Conservation (phyloP, 2,329 filamentous ascomycete genomes). For the Talaromyces sp. region DNA sequence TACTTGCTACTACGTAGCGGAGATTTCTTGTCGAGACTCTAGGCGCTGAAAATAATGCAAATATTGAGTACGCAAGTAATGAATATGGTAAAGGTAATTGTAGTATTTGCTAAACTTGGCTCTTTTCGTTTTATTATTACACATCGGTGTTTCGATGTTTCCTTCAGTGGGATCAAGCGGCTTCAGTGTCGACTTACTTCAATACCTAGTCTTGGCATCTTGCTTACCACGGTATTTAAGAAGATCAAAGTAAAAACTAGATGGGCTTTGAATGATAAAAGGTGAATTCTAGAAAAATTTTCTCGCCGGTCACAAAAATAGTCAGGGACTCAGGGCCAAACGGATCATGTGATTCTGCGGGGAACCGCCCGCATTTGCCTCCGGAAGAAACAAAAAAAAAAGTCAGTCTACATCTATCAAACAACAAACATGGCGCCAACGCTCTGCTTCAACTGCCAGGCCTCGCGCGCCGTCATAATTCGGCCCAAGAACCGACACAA, state of each 20-base stretch:
- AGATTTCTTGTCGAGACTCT: too few relatives aligned
- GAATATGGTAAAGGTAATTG: too few relatives aligned
- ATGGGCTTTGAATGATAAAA: background rate
- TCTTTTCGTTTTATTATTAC: too few relatives aligned
- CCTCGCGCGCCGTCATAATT: slow-evolving; percentile 78
- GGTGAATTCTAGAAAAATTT: background rate
- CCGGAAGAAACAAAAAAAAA: background rate
- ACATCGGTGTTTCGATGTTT: too few relatives aligned
- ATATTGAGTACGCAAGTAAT: too few relatives aligned
- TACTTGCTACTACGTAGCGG: too few relatives aligned
- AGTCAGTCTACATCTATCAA: background rate
- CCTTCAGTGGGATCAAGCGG: too few relatives aligned
- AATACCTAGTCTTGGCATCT: background rate
- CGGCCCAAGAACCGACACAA: slow-evolving; percentile 93
- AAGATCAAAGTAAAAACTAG: background rate
- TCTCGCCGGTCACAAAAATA: background rate
- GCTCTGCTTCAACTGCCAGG: slow-evolving; percentile 70
- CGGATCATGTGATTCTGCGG: background rate
- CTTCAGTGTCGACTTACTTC: background rate
- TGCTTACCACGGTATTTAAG: background rate
- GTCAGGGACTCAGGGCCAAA: background rate
- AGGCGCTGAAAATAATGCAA: too few relatives aligned
- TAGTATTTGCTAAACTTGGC: too few relatives aligned
- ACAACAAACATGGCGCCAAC: slow-evolving; percentile 65
- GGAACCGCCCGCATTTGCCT: background rate